A percentile compares a stretch with the other conserved stretches of the same genome.
Conservation (phyloP, 208 protist species). For the Trichomonas tenax region DNA sequence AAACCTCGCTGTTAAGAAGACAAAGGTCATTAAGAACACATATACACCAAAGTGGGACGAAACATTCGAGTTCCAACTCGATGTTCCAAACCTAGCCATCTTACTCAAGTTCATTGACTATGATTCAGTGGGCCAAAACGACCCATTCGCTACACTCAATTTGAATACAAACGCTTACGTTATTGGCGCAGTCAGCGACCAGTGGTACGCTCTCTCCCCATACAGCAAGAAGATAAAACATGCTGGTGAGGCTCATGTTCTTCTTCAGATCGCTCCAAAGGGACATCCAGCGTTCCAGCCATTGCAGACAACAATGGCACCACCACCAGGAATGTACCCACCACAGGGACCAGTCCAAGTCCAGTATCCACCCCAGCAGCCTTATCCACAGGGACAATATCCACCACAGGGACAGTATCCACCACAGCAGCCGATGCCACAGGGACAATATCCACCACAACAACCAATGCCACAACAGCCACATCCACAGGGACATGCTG, state of each 20-base stretch:
- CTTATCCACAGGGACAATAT: background rate
- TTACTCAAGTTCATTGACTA: background rate
- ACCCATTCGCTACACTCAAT: background rate
- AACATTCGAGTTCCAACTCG: background rate
- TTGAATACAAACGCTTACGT: background rate
- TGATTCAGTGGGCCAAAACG: background rate
- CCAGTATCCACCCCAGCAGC: background rate
- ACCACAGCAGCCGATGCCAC: background rate
- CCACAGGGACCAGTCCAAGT: background rate
- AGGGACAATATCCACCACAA: background rate
- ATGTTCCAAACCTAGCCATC: background rate
- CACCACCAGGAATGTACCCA: background rate
- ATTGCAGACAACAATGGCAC: background rate
- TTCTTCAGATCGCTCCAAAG: background rate
- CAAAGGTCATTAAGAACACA: background rate
- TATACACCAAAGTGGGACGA: background rate
- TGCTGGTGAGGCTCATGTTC: background rate
- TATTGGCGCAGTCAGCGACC: background rate
- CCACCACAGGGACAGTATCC: background rate
- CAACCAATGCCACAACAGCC: background rate
- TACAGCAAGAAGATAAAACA: background rate
- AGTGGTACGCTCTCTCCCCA: background rate
- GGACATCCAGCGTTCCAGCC: background rate
- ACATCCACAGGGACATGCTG: background rate
- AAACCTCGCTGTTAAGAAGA: background rate